Base-by-base conservation (phyloP, 345 rosid genomes). In the Lepidium africanum region DNA sequence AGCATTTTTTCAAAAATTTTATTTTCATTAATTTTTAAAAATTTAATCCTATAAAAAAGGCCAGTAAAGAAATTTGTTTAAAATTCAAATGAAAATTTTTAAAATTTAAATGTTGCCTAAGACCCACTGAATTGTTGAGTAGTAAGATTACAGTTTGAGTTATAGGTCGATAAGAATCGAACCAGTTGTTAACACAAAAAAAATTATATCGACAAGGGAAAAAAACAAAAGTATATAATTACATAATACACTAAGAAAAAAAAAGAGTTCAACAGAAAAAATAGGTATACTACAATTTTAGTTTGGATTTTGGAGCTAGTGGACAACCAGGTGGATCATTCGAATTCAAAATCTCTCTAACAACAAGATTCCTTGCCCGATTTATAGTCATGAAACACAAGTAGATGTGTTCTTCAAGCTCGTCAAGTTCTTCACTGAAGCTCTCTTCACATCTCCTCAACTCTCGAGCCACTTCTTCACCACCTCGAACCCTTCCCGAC, bases 321-420 rank as follows among this genome's bases (percentile, higher is more conserved):
- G 73, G 30, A 30, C 63, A 67, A 52, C 23, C 0, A 25, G 48
- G 30, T 59, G 57, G 77, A 71, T 66, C 55, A 73, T 76, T 57
- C 13, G 80, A 78, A 75, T 80, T 66, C 71, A 75, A 11, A 63
- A 87, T 79, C 70, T 87, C 81, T 35, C 70, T 76, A 9, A 85
- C 68, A 21, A 84, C 88, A 48, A 86, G 89, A 68, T 80, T 92
- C 50, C 91, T 82, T 4, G 91, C 82, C 45, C 92, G 78, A 54
- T 92, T 87, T 6, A 89, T 78, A 3, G 92, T 89, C 95, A 92
- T 84, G 69, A 89, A 86, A 40, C 95, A 89, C 78, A 89, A 65
- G 73, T 92, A 86, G 55, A 92, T 51, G 77, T 86, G 98, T 71
- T 92, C 96, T 72, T 87, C 96, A 4, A 86, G 74, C 48, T 89